These are phyloP conservation scores for Herpomyces periplanetae DNA, from an alignment of 2,329 filamentous ascomycete species.

Conservation along the genomic window DNA sequence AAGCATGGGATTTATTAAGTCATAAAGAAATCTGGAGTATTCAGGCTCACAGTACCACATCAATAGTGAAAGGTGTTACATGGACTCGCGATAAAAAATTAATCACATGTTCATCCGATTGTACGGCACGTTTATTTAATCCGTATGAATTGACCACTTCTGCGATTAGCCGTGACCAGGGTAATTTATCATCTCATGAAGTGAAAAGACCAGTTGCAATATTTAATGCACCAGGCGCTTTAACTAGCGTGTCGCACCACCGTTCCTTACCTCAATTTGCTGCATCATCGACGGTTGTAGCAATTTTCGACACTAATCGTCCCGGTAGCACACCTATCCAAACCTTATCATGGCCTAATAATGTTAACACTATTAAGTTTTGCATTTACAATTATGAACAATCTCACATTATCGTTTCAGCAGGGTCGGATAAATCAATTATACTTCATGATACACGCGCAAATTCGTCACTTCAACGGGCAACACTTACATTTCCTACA, in stretches of 20 bases:
- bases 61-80: conserved; percentile 58
- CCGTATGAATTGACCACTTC: conserved; percentile 31
- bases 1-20: conserved; percentile 49
- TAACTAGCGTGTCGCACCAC: conserved; percentile 51
- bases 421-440: conserved; percentile 45
- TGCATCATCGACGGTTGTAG: conserved; percentile 29
- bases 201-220: conserved; percentile 48
- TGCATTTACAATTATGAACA: conserved; percentile 77
- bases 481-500: conserved; percentile 37
- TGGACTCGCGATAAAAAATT: conserved; percentile 62
- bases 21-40: conserved; percentile 33
- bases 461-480: conserved; percentile 38
- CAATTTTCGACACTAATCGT: conserved; percentile 52
- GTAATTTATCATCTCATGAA: too few relatives aligned
- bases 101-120: conserved; percentile 50
- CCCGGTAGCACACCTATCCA: conserved; percentile 38
- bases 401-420: conserved; percentile 54
- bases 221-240: conserved; percentile 45
- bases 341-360: conserved; percentile 48
- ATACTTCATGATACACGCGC: conserved; percentile 77
- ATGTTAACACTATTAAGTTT: conserved; percentile 55
- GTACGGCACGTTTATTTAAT: conserved; percentile 60
- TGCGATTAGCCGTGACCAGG: too few relatives aligned
- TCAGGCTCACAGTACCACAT: conserved; percentile 60
- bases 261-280: conserved; percentile 40